Conservation (phyloP, 2,329 filamentous ascomycete genomes). For the Arthrocladium fulminans region DNA sequence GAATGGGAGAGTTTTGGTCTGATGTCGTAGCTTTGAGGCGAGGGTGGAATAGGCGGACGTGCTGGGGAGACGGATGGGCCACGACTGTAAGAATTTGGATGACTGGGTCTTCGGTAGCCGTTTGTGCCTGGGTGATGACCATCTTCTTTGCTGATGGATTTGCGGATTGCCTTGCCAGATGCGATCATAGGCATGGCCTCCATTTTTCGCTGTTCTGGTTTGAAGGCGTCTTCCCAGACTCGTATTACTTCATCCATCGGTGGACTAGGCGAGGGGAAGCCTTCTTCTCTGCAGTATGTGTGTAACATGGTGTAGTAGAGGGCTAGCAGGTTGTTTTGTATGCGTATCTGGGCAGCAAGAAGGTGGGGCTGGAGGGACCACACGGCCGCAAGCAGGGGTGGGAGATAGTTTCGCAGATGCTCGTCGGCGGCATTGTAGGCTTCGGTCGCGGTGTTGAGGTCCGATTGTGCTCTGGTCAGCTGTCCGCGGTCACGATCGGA, state of each 20-base stretch:
- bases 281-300: conserved; percentile 59
- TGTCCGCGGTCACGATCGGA: conserved; percentile 64
- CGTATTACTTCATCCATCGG: conserved; percentile 62
- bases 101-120: conserved; percentile 33
- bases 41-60: conserved; percentile 24
- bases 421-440: conserved; percentile 69
- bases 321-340: conserved; percentile 69
- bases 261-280: conserved; percentile 63
- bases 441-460: conserved; percentile 56
- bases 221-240: conserved; percentile 56
- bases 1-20: conserved; percentile 26
- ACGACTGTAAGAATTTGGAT: conserved; percentile 25
- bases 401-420: conserved; percentile 61
- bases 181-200: conserved; percentile 58
- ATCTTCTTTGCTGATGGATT: conserved; percentile 44
- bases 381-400: conserved; percentile 59
- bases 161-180: conserved; percentile 57
- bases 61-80: conserved; percentile 26
- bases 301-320: conserved; percentile 70
- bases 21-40: conserved; percentile 25
- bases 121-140: conserved; percentile 37
- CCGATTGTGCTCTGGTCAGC: conserved; percentile 61
- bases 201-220: conserved; percentile 54
- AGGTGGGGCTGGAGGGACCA: conserved; percentile 68
- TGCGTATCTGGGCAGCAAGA: conserved; percentile 59